phyloP scores from a whole-genome alignment of 2,329 filamentous ascomycete species.

The Penicillium sp. region DNA sequence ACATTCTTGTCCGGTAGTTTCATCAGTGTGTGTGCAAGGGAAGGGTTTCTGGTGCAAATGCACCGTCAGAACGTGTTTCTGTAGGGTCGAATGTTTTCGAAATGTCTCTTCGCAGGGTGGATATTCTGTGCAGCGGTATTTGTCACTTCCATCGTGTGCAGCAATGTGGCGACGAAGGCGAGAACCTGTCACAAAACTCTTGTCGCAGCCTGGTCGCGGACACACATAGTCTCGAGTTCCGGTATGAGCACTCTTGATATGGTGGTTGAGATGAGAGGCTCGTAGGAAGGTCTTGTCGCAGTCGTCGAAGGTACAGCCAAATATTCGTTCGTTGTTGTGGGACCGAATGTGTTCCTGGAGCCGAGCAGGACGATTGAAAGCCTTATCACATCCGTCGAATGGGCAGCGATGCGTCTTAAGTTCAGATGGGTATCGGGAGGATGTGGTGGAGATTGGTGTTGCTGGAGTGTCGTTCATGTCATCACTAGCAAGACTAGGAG shows the following conservation, averaged over 20 bases:
- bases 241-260: slow-evolving; percentile 79
- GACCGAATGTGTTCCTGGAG: slow-evolving; percentile 78
- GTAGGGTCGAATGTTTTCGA: slow-evolving; percentile 81
- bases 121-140: slow-evolving; percentile 71
- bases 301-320: slow-evolving; percentile 65
- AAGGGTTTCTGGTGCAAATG: slow-evolving; percentile 74
- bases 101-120: slow-evolving; percentile 74
- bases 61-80: slow-evolving; percentile 75
- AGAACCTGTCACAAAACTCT: slow-evolving; percentile 78
- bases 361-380: slow-evolving; percentile 83
- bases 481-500: slow-evolving; percentile 29
- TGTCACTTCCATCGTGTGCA: slow-evolving; percentile 75
- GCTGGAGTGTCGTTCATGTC: slow-evolving; percentile 48
- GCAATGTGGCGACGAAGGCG: slow-evolving; percentile 73
- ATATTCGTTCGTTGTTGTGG: slow-evolving; percentile 82
- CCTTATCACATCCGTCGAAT: slow-evolving; percentile 72
- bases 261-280: slow-evolving; percentile 80
- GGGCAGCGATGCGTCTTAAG: slow-evolving; percentile 77
- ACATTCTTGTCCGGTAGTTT: slow-evolving; percentile 58
- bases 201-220: slow-evolving; percentile 69
- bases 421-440: slow-evolving; percentile 59
- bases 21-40: slow-evolving; percentile 63
- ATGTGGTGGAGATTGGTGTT: slow-evolving; percentile 54
- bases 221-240: slow-evolving; percentile 70
- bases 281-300: slow-evolving; percentile 86